Conservation (phyloP, 345 rosid genomes). For the sweet orange (Citrus sinensis) region DVS_A1.0 CM039169.1:28711001-28711500, state of each 20-base stretch:
- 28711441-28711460: no score
- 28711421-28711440: no score
- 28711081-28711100: not conserved
- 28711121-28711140: not conserved
- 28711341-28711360: no score
- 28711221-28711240: constrained; percentile 17
- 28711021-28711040: constrained; percentile 19
- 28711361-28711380: no score
- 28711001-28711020: constrained; percentile 38
- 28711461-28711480: no score
- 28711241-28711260: constrained; percentile 16
- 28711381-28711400: no score
- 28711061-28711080: not conserved
- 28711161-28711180: constrained; percentile 12
- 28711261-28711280: constrained; percentile 23
- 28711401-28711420: no score
- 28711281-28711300: not conserved
- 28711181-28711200: constrained; percentile 37
- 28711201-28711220: constrained; percentile 25
- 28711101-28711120: not conserved
- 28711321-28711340: no score
- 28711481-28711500: no score
- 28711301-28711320: no score
- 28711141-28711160: constrained; percentile 36
- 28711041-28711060: constrained; percentile 32